Base-by-base conservation (phyloP, 768 basidiomycete genomes). In the Russula vinacea region DNA sequence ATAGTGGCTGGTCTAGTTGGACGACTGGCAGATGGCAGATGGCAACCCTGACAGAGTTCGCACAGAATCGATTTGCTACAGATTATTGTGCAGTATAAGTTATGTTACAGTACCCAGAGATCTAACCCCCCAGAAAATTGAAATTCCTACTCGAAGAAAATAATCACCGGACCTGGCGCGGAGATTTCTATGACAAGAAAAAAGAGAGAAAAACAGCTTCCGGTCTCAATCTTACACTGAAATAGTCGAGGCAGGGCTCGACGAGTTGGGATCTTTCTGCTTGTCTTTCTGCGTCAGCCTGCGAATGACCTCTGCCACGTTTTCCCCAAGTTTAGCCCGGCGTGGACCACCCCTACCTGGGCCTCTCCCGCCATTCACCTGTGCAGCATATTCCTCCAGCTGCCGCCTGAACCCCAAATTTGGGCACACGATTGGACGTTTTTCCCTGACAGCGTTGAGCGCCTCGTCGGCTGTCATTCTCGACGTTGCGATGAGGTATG, bases 401-500 rank as follows among this genome's bases (percentile, higher is more conserved):
- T 77, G 76, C 6, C 53, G 42, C 50, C 69, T 24, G 66, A 77
- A 77, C 6, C 76, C 76, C 7, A 56, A 10, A 61, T 77, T 77
- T 1, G 76, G 76, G 42, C 65, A 33, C 19, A 71, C 72, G 17
- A 76, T 62, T 13, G 56, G 49, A 7, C 76, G 70, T 42, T 67
- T 69, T 14, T 67, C 57, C 47, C 66, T 64, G 26, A 73, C 67
- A 52, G 65, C 65, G n/a, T 51, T 53, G 37, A 75, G 60, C n/a
- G 76, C 74, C 29, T 71, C 68, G 22, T 67, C 42, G 44, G 71
- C 61, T 17, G 73, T 69, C 72, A 75, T 73, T 39, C 42, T 24
- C 44, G 37, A 65, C 33, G 71, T 67, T 5, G 70, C 74, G 58
- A 76, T 68, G 56, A 76, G 76, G 74, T 90, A 92, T 58, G 89